These are phyloP conservation scores for Allium cepa DNA, from an alignment of 106 monocot genomes.

Conservation along the genomic window DNA sequence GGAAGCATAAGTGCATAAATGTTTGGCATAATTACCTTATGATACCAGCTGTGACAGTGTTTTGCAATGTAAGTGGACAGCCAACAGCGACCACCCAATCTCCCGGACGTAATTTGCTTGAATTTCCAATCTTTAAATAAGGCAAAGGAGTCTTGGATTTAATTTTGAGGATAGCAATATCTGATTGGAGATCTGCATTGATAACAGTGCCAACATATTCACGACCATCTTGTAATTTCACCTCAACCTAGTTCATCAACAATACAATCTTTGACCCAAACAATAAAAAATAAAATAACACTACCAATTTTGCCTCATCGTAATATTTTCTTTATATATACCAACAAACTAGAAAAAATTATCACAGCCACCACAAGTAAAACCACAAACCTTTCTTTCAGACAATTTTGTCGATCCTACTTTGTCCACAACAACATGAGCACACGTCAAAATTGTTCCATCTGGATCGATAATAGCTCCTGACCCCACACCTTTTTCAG, in stretches of 20 bases:
- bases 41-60: constrained; percentile 89
- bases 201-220: constrained; percentile 57
- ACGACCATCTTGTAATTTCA: constrained; percentile 92
- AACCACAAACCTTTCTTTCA: constrained; percentile 47
- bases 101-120: constrained; percentile 64
- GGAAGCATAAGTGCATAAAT: no score
- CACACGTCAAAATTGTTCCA: constrained; percentile 91
- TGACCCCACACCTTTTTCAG: constrained; percentile 71
- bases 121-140: constrained; percentile 67
- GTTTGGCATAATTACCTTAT: constrained; percentile 47
- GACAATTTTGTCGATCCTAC: constrained; percentile 27
- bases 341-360: no score
- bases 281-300: no score
- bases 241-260: constrained; percentile 50
- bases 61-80: constrained; percentile 81
- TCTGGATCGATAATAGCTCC: constrained; percentile 92
- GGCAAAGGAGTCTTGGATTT: constrained; percentile 72
- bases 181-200: constrained; percentile 76
- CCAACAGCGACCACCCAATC: constrained; percentile 91
- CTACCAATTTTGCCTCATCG: no score
- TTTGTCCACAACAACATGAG: constrained; percentile 72
- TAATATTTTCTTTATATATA: no score
- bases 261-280: not conserved
- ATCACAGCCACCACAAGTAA: not conserved
- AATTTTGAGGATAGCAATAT: constrained; percentile 89